Evolutionary conservation across 176 grass and related monocot genomes (phyloP).

Genomic region (Leersia perrieri): DNA sequence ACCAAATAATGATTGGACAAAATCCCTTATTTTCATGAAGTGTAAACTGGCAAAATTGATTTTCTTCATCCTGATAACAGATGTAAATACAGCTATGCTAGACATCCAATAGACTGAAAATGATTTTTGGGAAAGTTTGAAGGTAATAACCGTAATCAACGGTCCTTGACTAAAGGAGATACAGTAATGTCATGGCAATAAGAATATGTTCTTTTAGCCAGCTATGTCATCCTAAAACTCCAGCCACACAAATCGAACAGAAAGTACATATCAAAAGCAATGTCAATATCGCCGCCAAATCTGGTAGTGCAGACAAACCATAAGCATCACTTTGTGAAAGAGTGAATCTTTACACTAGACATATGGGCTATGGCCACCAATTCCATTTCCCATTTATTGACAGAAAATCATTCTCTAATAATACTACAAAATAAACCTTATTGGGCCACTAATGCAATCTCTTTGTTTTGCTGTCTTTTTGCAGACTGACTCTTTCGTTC

Average conservation of each 20-base stretch:
- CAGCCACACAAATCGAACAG: slow-evolving; percentile 3
- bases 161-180: slow-evolving; percentile 15
- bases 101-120: not conserved
- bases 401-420: not conserved
- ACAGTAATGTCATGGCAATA: not conserved
- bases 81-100: slow-evolving; percentile 2
- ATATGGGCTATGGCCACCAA: not conserved
- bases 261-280: slow-evolving; percentile 4
- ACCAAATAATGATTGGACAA: not conserved
- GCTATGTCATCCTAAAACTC: not conserved
- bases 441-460: not conserved
- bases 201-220: slow-evolving; percentile 26
- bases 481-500: slow-evolving; percentile 8
- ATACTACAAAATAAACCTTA: not conserved
- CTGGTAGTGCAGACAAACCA: not conserved
- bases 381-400: not conserved
- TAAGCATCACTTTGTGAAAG: not conserved
- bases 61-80: not conserved
- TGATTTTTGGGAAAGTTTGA: not conserved
- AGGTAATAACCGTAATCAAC: not conserved
- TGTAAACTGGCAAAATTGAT: not conserved
- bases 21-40: too few relatives aligned
- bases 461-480: not conserved
- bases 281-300: slow-evolving; percentile 4
- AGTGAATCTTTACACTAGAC: not conserved